phyloP scores from a whole-genome alignment of 371 early-diverging fungal genomes.

The Mucor piriformis region DNA sequence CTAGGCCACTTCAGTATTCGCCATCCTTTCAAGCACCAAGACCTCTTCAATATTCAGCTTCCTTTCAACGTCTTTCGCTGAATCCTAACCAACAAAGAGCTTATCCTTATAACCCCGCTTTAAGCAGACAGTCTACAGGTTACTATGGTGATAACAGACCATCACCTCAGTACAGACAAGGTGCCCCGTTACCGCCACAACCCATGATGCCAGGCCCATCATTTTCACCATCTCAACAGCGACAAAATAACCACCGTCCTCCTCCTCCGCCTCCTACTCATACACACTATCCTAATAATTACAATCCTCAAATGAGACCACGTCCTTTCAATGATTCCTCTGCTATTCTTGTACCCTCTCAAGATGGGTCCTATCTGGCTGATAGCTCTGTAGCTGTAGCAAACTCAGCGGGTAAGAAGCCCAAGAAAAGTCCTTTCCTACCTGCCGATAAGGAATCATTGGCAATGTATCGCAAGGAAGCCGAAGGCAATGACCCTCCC shows the following conservation, averaged over 20 bases:
- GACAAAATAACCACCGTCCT: background rate
- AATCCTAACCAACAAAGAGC: background rate
- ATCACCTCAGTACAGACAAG: slow-evolving; percentile 12
- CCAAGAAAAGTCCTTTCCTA: slow-evolving; percentile 41
- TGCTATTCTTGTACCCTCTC: background rate
- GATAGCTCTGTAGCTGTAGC: slow-evolving; percentile 46
- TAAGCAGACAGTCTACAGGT: slow-evolving; percentile 10
- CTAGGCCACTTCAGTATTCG: background rate
- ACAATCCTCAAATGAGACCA: slow-evolving; percentile 3
- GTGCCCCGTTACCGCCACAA: slow-evolving; percentile 10
- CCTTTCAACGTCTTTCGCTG: slow-evolving; percentile 2
- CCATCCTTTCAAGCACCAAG: slow-evolving; percentile 6
- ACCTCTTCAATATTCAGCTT: slow-evolving; percentile 6
- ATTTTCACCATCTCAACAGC: slow-evolving; percentile 9
- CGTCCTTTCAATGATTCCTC: background rate
- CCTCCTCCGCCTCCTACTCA: slow-evolving; percentile 18
- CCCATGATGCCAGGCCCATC: slow-evolving; percentile 1
- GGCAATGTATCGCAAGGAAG: slow-evolving; percentile 77
- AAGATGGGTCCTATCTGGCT: slow-evolving; percentile 30
- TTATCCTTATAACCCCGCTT: background rate
- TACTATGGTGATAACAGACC: background rate
- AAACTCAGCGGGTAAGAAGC: slow-evolving; percentile 29
- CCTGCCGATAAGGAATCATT: slow-evolving; percentile 67
- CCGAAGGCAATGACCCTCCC: slow-evolving; percentile 75
- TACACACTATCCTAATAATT: background rate